Base-by-base conservation (phyloP, 2,329 filamentous ascomycete genomes). In the Colletotrichum sp. region DNA sequence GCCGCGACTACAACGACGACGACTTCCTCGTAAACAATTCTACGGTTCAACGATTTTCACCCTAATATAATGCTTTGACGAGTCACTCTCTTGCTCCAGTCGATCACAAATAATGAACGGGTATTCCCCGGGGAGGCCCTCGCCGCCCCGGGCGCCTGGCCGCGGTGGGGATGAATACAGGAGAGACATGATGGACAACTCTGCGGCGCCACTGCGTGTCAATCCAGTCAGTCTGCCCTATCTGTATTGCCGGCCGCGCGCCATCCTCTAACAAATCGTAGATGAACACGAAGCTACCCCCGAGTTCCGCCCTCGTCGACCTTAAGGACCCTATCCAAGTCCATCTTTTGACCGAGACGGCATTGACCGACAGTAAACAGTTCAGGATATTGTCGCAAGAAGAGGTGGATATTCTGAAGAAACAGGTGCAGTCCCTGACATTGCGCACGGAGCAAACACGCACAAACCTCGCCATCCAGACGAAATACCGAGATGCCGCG, bases 401-500 rank as follows among this genome's bases (percentile, higher is more conserved):
- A 83, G 96, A 99, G 85, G 94, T 98, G 34, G 97, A 99, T 79
- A 90, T 92, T 63, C 86, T 99, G 80, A 99, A 99, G 89, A 98
- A 96, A 84, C 95, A 98, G 87, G 91, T 93, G 78, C 91, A 92
- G 75, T 88, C 92, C 44, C 86, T 99, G 66, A 89, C 90, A 30
- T 91, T 93, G 81, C 93, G 95, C n/a, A 93, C 98, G 79, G 95
- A 96, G 77, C 93, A 95, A 49, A 93, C 95, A 24, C 92, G 93
- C 79, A 92, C 95, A 76, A 98, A 96, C 85, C 89, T 99, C 49
- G 93, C 93, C 36, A 92, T 99, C 62, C 97, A 99, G 84, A 94
- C 93, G 71, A 99, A 99, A 87, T 95, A 98, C 80, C 94, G 96
- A 80, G 96, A 99, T 89, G 97, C 97, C 1, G 95, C 97, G 13